Evolutionary conservation across 108 stramenopile species (phyloP).

Genomic region (Aurantiochytrium sp.): DNA sequence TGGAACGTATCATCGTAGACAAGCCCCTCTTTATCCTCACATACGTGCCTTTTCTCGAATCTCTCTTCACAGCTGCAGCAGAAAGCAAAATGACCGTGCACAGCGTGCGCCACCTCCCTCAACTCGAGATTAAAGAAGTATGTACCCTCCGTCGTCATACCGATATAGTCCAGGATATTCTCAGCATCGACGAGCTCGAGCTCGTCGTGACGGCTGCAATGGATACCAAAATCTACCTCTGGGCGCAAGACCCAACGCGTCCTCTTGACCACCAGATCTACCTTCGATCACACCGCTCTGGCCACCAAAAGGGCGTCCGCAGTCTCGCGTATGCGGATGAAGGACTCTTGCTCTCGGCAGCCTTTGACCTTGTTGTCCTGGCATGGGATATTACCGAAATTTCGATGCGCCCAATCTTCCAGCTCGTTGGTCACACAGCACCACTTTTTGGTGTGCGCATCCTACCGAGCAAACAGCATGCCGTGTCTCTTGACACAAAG

Average conservation of each 20-base stretch:
- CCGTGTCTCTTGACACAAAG: background rate
- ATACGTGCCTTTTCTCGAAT: background rate
- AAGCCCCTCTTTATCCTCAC: background rate
- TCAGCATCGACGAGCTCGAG: background rate
- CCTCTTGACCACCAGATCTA: background rate
- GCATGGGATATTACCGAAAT: slow-evolving; percentile 4
- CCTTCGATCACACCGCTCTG: background rate
- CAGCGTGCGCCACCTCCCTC: background rate
- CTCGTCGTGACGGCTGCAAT: background rate
- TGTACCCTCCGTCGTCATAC: background rate
- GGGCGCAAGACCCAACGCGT: background rate
- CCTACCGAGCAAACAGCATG: background rate
- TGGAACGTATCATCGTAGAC: background rate
- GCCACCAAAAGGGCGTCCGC: background rate
- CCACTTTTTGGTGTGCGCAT: background rate
- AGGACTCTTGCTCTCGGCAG: background rate
- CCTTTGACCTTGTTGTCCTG: background rate
- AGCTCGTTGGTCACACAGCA: background rate
- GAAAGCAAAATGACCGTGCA: background rate
- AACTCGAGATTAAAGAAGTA: background rate
- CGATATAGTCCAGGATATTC: background rate
- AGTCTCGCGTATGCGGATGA: background rate
- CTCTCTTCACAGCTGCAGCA: background rate
- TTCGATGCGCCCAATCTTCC: background rate
- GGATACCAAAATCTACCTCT: background rate